A percentile compares a stretch with the other conserved stretches of the same genome.
Evolutionary conservation across 2,329 filamentous ascomycete genomes (phyloP).

Genomic region (Phialocephala sp.): DNA sequence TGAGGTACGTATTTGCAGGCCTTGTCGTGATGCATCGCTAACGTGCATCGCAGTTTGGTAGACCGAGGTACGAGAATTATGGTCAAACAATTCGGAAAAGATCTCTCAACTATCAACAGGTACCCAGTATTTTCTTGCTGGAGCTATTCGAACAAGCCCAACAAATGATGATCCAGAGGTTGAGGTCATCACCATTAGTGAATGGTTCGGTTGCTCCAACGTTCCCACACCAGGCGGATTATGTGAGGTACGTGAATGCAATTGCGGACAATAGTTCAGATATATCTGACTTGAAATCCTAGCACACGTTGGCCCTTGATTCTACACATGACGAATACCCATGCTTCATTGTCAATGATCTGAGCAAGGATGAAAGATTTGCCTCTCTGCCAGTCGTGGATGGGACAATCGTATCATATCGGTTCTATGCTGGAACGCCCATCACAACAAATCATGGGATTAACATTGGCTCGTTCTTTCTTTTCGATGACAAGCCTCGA

Average conservation of each 20-base stretch:
- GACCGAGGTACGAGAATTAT: slow-evolving; percentile 29
- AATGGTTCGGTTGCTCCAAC: slow-evolving; percentile 39
- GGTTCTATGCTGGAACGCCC: slow-evolving; percentile 39
- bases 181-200: slow-evolving; percentile 22
- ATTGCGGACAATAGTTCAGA: neutral
- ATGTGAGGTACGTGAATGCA: slow-evolving; percentile 35
- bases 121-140: slow-evolving; percentile 40
- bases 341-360: slow-evolving; percentile 36
- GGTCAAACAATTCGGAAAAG: neutral
- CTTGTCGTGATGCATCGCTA: neutral
- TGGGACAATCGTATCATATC: slow-evolving; percentile 30
- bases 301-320: slow-evolving; percentile 34
- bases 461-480: slow-evolving; percentile 39
- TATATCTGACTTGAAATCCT: neutral
- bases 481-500: slow-evolving; percentile 49
- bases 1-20: slow-evolving; percentile 31
- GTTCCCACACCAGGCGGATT: slow-evolving; percentile 38
- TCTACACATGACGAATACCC: slow-evolving; percentile 28
- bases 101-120: slow-evolving; percentile 12
- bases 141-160: slow-evolving; percentile 24
- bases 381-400: slow-evolving; percentile 33
- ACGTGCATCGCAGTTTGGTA: slow-evolving; percentile 27
- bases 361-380: slow-evolving; percentile 34
- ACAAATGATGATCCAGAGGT: slow-evolving; percentile 11
- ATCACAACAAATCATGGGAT: slow-evolving; percentile 37